These are phyloP conservation scores for Amanita inopinata DNA, from an alignment of 768 basidiomycete species.

Conservation along the genomic window DNA sequence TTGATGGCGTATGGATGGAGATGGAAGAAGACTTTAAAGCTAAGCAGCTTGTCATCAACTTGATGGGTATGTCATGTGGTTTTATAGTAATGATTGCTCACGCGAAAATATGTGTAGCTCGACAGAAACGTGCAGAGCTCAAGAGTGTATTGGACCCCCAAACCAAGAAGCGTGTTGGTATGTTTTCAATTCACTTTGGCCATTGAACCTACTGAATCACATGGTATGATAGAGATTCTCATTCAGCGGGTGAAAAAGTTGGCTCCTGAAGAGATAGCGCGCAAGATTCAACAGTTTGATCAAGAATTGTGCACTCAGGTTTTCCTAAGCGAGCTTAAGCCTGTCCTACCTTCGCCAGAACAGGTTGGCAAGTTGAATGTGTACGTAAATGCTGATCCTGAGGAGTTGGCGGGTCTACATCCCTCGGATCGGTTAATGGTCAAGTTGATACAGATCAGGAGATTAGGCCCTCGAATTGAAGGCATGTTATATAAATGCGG, in stretches of 20 bases:
- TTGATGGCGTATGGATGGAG: conserved; percentile 85
- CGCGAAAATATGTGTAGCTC: conserved; percentile 33
- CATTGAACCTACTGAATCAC: conserved; percentile 4
- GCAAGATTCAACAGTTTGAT: conserved; percentile 80
- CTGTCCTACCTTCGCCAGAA: conserved; percentile 84
- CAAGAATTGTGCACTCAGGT: conserved; percentile 77
- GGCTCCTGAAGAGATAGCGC: conserved; percentile 79
- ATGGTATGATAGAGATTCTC: conserved; percentile 61
- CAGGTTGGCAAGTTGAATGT: conserved; percentile 87
- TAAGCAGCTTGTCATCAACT: conserved; percentile 84
- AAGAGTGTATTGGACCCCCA: conserved; percentile 86
- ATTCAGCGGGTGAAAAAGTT: conserved; percentile 80
- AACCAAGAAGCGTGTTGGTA: conserved; percentile 90
- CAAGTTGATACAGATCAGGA: conserved; percentile 89
- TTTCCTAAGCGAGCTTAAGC: conserved; percentile 83
- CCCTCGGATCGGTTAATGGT: conserved; percentile 96
- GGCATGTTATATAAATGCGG: conserved; percentile 91
- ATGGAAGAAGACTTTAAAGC: conserved; percentile 99
- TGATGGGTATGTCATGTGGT: conserved; percentile 53
- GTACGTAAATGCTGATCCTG: conserved; percentile 77
- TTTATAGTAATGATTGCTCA: conserved; percentile 10
- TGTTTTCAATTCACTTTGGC: conserved; percentile 21
- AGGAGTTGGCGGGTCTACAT: conserved; percentile 83
- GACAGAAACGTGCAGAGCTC: conserved; percentile 80
- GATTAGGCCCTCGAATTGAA: conserved; percentile 78